Conservation (phyloP, 345 rosid species). For the Eucalyptus virginea region DNA sequence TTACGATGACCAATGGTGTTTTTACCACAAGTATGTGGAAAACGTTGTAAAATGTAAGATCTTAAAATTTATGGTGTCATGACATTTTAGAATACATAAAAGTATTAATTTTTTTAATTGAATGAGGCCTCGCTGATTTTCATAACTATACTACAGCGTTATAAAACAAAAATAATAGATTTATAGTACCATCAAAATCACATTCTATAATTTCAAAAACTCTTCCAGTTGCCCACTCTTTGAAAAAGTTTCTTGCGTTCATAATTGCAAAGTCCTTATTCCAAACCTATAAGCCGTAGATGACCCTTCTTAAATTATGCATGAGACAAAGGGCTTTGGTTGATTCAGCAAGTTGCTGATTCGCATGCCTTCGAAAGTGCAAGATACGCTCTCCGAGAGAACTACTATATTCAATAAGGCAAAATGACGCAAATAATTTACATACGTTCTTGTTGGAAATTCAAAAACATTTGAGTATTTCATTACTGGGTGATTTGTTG, state of each 20-base stretch:
- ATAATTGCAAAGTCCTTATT: no score
- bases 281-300: no score
- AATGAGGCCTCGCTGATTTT: not conserved
- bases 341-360: no score
- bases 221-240: not conserved
- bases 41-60: not conserved
- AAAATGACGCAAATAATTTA: no score
- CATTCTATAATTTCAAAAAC: not conserved
- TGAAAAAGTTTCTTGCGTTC: not conserved
- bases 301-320: no score
- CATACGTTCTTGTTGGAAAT: no score
- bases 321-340: no score
- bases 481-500: not conserved
- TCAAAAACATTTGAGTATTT: not conserved
- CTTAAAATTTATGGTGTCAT: not conserved
- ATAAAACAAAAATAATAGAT: not conserved
- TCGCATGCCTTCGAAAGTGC: no score
- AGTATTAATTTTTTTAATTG: not conserved
- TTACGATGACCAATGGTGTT: not conserved
- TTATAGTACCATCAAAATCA: no score
- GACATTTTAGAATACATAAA: not conserved
- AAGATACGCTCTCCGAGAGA: no score
- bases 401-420: no score
- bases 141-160: not conserved
- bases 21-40: not conserved